Evolutionary conservation across 2,329 filamentous ascomycete genomes (phyloP).

Genomic region (Rhinocladiella mackenziei): DNA sequence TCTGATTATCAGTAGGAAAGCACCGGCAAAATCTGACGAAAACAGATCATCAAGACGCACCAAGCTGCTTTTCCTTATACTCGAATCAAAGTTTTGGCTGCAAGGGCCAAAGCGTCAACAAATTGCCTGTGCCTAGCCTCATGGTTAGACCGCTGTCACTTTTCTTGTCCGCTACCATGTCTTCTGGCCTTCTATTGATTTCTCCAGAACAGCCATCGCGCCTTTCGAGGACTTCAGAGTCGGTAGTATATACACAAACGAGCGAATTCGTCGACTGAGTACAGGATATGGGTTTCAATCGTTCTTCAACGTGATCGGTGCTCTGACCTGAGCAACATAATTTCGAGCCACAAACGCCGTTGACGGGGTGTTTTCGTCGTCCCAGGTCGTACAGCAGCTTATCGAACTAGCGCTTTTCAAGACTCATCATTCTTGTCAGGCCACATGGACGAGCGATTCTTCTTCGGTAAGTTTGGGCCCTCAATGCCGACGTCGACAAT

Average conservation of each 20-base stretch:
- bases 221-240: slow-evolving; percentile 45
- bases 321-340: slow-evolving; percentile 60
- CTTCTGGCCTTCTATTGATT: slow-evolving; percentile 43
- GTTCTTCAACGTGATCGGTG: slow-evolving; percentile 55
- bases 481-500: slow-evolving; percentile 60
- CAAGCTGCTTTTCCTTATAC: slow-evolving; percentile 9
- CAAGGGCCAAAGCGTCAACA: slow-evolving; percentile 47
- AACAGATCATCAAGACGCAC: slow-evolving; percentile 6
- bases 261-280: slow-evolving; percentile 47
- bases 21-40: slow-evolving; percentile 13
- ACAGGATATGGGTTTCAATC: slow-evolving; percentile 19
- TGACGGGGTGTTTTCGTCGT: slow-evolving; percentile 59
- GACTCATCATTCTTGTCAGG: slow-evolving; percentile 40
- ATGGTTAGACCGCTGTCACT: slow-evolving; percentile 41
- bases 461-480: slow-evolving; percentile 44
- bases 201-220: slow-evolving; percentile 44
- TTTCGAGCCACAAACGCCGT: slow-evolving; percentile 57
- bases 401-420: slow-evolving; percentile 50
- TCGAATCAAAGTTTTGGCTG: slow-evolving; percentile 32
- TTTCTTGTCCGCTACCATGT: slow-evolving; percentile 53
- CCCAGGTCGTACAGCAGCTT: slow-evolving; percentile 53
- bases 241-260: slow-evolving; percentile 56
- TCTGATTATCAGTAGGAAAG: slow-evolving; percentile 46
- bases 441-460: slow-evolving; percentile 52
- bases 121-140: slow-evolving; percentile 40